Evolutionary conservation across 2,329 filamentous ascomycete genomes (phyloP), one percentile per base, ranked within the genome.

Genomic region (Pseudogymnoascus sp.): DNA sequence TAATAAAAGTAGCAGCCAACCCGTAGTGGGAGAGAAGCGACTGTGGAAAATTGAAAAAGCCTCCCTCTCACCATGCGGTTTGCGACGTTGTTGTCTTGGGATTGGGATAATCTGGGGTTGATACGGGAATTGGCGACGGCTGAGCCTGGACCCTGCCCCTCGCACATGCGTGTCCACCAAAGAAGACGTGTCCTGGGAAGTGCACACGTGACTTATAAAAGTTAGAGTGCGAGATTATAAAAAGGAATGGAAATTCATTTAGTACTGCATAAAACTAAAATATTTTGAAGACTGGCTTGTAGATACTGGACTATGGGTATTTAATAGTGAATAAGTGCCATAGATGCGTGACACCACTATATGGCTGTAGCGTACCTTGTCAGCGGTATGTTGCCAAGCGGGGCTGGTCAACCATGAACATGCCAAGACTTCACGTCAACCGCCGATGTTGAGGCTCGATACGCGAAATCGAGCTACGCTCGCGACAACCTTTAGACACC

Each of bases 341-440:
- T 14, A 12, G 28, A 19, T 56, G 10, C 28, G 50, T 56, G 28
- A 56, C 50, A 56, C 50, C 50, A 56, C 50, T 56, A 56, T 56
- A 56, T 56, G 50, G n/a, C 28, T 56, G 28, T 33, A 56, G 50
- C 50, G 50, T 56, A 56, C 50, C 28, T 56, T 56, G 50, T 56
- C 28, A 10, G 8, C 28, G 6, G 10, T 7, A 56, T 33, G 16
- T 28, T 56, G 26, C 50, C 50, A 56, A 56, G 26, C 46, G 26
- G 46, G 46, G 46, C 46, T 33, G 46, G 46, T 56, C 50, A 33
- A 33, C 50, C 26, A 22, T 56, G 50, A 56, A 56, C 28, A 40
- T 60, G 59, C 59, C 59, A 60, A 60, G 59, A 60, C 38, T 60
- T 60, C 59, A 41, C 59, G 59, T 60, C 19, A n/a, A 60, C 33